Conservation (phyloP, 495 filamentous ascomycete genomes). For the Terfezia boudieri region DNA sequence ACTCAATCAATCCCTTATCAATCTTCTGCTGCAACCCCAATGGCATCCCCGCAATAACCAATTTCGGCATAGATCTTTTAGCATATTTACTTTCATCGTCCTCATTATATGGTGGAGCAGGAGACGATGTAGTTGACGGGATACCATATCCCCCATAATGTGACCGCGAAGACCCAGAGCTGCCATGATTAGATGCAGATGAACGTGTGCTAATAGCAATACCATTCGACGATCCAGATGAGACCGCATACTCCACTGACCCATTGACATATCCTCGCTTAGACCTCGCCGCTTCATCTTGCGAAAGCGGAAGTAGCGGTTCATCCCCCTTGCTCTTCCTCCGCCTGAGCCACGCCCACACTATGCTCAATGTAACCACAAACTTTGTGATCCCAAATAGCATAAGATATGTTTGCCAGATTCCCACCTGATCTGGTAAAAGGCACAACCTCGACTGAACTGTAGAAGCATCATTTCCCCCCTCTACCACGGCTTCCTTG, state of each 20-base stretch:
- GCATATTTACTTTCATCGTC: neutral
- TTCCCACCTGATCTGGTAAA: constrained; percentile 63
- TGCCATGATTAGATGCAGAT: constrained; percentile 1
- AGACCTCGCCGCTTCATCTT: constrained; percentile 4
- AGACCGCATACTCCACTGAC: neutral
- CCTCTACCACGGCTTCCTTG: constrained; percentile 20
- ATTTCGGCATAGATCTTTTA: neutral
- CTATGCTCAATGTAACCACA: constrained; percentile 21
- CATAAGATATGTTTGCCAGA: constrained; percentile 54
- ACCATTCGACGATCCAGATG: neutral
- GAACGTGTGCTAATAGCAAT: neutral
- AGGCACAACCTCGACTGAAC: constrained; percentile 78
- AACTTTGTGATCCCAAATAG: constrained; percentile 32
- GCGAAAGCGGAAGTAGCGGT: constrained; percentile 6
- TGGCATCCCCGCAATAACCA: neutral
- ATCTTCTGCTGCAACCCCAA: neutral
- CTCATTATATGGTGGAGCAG: constrained; percentile 1
- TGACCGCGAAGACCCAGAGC: constrained; percentile 9
- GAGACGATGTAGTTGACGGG: constrained; percentile 7
- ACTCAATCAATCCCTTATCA: neutral
- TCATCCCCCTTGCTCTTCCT: constrained; percentile 2
- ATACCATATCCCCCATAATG: constrained; percentile 10
- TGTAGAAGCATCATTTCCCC: constrained; percentile 24
- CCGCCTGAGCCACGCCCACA: constrained; percentile 17
- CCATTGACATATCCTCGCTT: neutral